Percentiles rank a stretch among this genome's conserved stretches.
These are phyloP conservation scores for Skeletonema potamos DNA, from an alignment of 108 stramenopile species.

Conservation along the genomic window DNA sequence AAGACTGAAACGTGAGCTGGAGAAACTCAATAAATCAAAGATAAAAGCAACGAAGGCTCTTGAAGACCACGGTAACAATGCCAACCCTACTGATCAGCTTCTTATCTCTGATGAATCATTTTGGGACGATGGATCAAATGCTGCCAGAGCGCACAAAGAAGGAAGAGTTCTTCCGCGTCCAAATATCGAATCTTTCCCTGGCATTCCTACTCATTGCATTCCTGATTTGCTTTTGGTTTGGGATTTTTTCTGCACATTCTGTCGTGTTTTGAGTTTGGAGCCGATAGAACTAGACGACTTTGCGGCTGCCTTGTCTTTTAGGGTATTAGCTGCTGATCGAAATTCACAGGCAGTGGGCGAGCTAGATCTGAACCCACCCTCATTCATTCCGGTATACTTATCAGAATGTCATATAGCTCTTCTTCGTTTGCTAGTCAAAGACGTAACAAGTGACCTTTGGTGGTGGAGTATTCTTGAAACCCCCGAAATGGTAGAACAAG, in stretches of 20 bases:
- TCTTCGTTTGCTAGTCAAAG: slow-evolving; percentile 67
- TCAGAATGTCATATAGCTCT: slow-evolving; percentile 82
- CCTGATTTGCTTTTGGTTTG: slow-evolving; percentile 81
- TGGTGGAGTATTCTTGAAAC: slow-evolving; percentile 90
- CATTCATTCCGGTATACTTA: slow-evolving; percentile 66
- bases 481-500: slow-evolving; percentile 62
- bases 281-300: slow-evolving; percentile 83
- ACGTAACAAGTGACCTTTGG: slow-evolving; percentile 81
- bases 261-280: slow-evolving; percentile 59
- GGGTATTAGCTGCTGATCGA: slow-evolving; percentile 38
- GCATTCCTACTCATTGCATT: slow-evolving; percentile 73
- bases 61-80: slow-evolving; percentile 66
- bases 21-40: slow-evolving; percentile 63
- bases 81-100: slow-evolving; percentile 47
- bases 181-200: slow-evolving; percentile 71
- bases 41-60: slow-evolving; percentile 61
- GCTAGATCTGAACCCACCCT: slow-evolving; percentile 2
- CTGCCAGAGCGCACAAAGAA: slow-evolving; percentile 26
- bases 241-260: slow-evolving; percentile 88
- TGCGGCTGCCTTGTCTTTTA: slow-evolving; percentile 69
- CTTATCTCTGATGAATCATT: slow-evolving; percentile 50
- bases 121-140: slow-evolving; percentile 24
- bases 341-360: slow-evolving; percentile 19
- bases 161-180: slow-evolving; percentile 30
- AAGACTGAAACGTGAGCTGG: slow-evolving; percentile 72